Conservation (phyloP, 2,329 filamentous ascomycete genomes). For the Dothistroma pini region DNA sequence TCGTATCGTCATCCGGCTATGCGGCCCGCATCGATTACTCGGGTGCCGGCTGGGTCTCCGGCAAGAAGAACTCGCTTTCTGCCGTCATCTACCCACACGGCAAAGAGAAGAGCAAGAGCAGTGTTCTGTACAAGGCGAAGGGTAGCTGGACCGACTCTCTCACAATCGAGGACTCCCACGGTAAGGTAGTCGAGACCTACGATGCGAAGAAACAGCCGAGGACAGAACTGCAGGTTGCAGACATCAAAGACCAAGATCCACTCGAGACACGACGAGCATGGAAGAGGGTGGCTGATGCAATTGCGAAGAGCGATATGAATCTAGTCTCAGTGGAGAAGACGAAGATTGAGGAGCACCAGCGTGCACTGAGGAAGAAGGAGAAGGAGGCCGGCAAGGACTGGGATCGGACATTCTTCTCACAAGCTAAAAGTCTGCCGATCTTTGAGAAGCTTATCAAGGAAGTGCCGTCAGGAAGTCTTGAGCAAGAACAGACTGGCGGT, state of each 20-base stretch:
- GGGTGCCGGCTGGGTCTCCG: slow-evolving; percentile 89
- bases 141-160: slow-evolving; percentile 90
- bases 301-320: slow-evolving; percentile 80
- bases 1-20: slow-evolving; percentile 81
- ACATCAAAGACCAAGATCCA: slow-evolving; percentile 75
- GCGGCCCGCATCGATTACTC: slow-evolving; percentile 88
- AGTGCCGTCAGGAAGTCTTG: slow-evolving; percentile 44
- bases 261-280: slow-evolving; percentile 86
- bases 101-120: slow-evolving; percentile 57
- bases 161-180: slow-evolving; percentile 66
- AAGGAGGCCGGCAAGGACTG: slow-evolving; percentile 70
- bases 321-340: slow-evolving; percentile 72
- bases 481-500: slow-evolving; percentile 64
- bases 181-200: slow-evolving; percentile 43
- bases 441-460: slow-evolving; percentile 49
- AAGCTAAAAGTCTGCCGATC: slow-evolving; percentile 38
- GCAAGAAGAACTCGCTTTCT: slow-evolving; percentile 89
- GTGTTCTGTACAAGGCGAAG: slow-evolving; percentile 72
- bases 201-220: slow-evolving; percentile 48
- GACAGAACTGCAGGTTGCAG: slow-evolving; percentile 67
- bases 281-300: slow-evolving; percentile 77
- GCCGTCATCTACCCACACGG: slow-evolving; percentile 68
- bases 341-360: slow-evolving; percentile 86
- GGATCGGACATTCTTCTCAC: slow-evolving; percentile 77
- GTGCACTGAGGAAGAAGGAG: slow-evolving; percentile 70